Evolutionary conservation across 305 asterid genomes (phyloP).

Genomic region (Lippia alba): DNA sequence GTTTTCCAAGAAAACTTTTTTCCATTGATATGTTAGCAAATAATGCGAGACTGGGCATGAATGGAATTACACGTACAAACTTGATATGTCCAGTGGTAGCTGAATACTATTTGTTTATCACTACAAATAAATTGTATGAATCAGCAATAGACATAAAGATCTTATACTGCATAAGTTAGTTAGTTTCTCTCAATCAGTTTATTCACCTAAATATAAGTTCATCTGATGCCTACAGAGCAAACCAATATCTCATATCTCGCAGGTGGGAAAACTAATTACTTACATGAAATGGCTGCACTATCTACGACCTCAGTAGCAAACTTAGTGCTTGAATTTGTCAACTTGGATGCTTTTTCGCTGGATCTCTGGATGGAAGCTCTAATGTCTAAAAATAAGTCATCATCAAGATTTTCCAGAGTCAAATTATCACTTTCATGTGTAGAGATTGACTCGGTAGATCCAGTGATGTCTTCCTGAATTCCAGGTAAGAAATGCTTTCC

Average conservation of each 20-base stretch:
- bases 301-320: constrained; percentile 42
- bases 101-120: constrained; percentile 13
- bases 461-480: constrained; percentile 79
- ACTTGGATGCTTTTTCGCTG: constrained; percentile 51
- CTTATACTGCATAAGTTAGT: neutral
- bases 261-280: constrained; percentile 41
- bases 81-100: constrained; percentile 9
- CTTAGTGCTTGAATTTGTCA: constrained; percentile 43
- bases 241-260: constrained; percentile 1
- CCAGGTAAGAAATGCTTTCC: constrained; percentile 56
- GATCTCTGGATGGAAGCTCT: constrained; percentile 99
- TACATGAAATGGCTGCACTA: constrained; percentile 55
- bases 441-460: constrained; percentile 82
- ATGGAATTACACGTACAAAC: constrained; percentile 9
- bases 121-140: constrained; percentile 9
- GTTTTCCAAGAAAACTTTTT: neutral
- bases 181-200: constrained; percentile 15
- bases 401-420: constrained; percentile 72
- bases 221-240: constrained; percentile 5
- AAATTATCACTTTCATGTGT: constrained; percentile 75
- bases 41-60: neutral
- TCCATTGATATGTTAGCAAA: neutral
- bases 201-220: constrained; percentile 1
- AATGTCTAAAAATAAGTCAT: constrained; percentile 84
- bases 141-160: constrained; percentile 3